These are phyloP conservation scores for Brassica nigra DNA, from an alignment of 345 rosid genomes.

Conservation along the genomic window DNA sequence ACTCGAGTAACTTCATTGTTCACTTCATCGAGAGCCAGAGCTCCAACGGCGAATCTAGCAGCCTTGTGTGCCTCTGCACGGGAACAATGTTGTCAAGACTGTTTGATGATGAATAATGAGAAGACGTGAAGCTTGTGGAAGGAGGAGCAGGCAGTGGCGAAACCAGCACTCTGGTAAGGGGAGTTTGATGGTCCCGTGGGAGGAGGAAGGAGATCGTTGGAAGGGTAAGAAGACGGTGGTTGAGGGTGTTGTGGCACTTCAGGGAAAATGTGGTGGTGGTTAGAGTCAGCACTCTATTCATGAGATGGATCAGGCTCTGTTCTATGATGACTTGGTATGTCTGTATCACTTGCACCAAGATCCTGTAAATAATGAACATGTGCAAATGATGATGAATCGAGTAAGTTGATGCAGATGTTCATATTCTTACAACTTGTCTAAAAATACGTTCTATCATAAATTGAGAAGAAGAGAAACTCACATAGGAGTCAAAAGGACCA, in stretches of 20 bases:
- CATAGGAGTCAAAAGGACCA: conserved; percentile 42
- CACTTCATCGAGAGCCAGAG: conserved; percentile 93
- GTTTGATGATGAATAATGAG: conserved; percentile 54
- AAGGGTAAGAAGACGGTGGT: conserved; percentile 57
- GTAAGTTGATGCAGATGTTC: conserved; percentile 22
- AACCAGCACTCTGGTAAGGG: no score
- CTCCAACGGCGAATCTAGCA: conserved; percentile 95
- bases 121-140: conserved; percentile 47
- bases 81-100: conserved; percentile 43
- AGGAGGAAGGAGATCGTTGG: conserved; percentile 54
- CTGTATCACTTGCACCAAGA: conserved; percentile 47
- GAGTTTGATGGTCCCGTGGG: conserved; percentile 46
- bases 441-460: neutral
- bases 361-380: conserved; percentile 55
- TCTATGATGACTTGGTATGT: conserved; percentile 45
- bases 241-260: conserved; percentile 47
- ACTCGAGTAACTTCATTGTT: conserved; percentile 81
- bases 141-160: no score
- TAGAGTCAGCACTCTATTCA: conserved; percentile 48
- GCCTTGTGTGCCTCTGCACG: conserved; percentile 82
- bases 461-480: conserved; percentile 19
- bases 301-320: conserved; percentile 52
- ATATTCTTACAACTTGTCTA: neutral
- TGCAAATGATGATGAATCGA: neutral
- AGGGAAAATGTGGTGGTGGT: conserved; percentile 48